Evolutionary conservation across 768 basidiomycete genomes (phyloP).

Genomic region (Xerocomus potaroensis): DNA sequence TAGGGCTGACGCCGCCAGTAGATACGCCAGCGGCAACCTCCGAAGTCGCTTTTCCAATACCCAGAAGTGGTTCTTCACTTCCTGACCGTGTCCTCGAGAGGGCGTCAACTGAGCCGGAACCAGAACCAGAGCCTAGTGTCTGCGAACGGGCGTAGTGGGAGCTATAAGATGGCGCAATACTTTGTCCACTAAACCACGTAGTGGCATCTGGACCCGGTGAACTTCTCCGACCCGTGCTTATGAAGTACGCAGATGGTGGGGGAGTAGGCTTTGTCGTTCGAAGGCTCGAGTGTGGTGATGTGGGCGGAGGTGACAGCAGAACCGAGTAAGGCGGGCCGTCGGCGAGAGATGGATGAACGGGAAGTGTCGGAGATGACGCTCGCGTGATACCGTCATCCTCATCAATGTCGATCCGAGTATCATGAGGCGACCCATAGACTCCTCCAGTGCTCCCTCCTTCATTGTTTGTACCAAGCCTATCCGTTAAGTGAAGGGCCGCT

Average conservation of each 20-base stretch:
- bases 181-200: constrained; percentile 24
- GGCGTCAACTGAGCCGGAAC: constrained; percentile 24
- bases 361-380: constrained; percentile 25
- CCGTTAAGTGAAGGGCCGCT: constrained; percentile 19
- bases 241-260: constrained; percentile 26
- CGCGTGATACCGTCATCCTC: constrained; percentile 9
- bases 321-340: constrained; percentile 16
- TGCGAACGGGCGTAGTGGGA: constrained; percentile 29
- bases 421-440: constrained; percentile 23
- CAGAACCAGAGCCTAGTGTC: constrained; percentile 26
- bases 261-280: constrained; percentile 12
- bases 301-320: constrained; percentile 24
- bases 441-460: constrained; percentile 27
- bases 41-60: constrained; percentile 9
- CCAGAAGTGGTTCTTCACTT: constrained; percentile 28
- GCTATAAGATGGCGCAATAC: constrained; percentile 21
- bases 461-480: constrained; percentile 11
- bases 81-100: constrained; percentile 27
- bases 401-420: constrained; percentile 7
- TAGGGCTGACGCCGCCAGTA: constrained; percentile 6
- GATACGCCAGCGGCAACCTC: constrained; percentile 6
- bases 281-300: background rate
- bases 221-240: constrained; percentile 14
- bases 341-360: constrained; percentile 10
- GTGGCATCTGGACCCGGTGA: constrained; percentile 28